Evolutionary conservation across 2,329 filamentous ascomycete genomes (phyloP).

Genomic region (Ophiostoma australiae): DNA sequence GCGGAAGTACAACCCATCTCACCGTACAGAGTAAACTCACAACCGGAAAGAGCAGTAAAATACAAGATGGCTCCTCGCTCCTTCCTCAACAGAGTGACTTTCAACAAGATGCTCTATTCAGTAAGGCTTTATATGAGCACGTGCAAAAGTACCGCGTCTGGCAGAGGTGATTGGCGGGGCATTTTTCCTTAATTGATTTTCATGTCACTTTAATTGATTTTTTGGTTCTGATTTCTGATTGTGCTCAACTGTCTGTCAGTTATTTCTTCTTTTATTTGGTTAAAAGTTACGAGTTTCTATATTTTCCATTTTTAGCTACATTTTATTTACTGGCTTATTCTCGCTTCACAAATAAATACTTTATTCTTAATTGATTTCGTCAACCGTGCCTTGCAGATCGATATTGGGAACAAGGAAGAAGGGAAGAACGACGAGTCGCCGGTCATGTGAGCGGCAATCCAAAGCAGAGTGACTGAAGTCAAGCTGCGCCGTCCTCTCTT

Average conservation of each 20-base stretch:
- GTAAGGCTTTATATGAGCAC: neutral
- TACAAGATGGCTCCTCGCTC: too few relatives aligned
- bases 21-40: neutral
- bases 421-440: neutral
- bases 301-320: constrained; percentile 1
- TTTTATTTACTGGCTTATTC: neutral
- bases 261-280: neutral
- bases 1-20: neutral
- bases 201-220: neutral
- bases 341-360: neutral
- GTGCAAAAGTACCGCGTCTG: constrained; percentile 1
- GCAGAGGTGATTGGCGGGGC: neutral
- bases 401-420: too few relatives aligned
- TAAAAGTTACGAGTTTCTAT: neutral
- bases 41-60: neutral
- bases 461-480: neutral
- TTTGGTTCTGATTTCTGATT: neutral
- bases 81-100: neutral
- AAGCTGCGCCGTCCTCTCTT: neutral
- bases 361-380: constrained; percentile 11
- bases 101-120: neutral
- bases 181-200: neutral
- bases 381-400: constrained; percentile 17
- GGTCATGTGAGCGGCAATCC: constrained; percentile 5
- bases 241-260: neutral